A percentile compares a stretch with the other conserved stretches of the same genome.
Evolutionary conservation across 2,329 filamentous ascomycete species (phyloP).

Genomic region (Talaromyces islandicus): DNA sequence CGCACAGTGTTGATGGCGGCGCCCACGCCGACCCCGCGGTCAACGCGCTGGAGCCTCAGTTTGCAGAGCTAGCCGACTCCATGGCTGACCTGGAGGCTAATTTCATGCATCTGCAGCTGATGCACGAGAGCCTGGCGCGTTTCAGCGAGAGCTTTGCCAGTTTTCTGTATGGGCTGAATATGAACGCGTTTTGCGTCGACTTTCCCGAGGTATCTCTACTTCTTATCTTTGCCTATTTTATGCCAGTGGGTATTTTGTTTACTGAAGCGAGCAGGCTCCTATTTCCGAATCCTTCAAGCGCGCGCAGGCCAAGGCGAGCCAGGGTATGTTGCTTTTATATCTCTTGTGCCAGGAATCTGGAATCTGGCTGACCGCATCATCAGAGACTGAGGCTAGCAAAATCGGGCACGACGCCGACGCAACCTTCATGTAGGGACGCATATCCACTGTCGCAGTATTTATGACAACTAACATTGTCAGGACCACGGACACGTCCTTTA

Average conservation of each 20-base stretch:
- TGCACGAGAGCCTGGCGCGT: slow-evolving; percentile 88
- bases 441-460: background rate
- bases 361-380: slow-evolving; percentile 15
- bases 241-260: background rate
- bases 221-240: too few species aligned
- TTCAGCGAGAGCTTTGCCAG: slow-evolving; percentile 96
- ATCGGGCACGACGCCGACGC: slow-evolving; percentile 58
- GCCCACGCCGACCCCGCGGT: slow-evolving; percentile 56
- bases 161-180: slow-evolving; percentile 93
- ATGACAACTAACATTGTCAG: slow-evolving; percentile 35
- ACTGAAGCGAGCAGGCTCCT: slow-evolving; percentile 56
- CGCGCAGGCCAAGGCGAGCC: slow-evolving; percentile 52
- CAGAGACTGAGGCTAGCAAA: slow-evolving; percentile 25
- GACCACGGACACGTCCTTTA: slow-evolving; percentile 86
- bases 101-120: slow-evolving; percentile 92
- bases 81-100: slow-evolving; percentile 96
- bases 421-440: slow-evolving; percentile 69
- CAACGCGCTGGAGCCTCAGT: slow-evolving; percentile 78
- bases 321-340: slow-evolving; percentile 28
- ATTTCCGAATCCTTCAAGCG: slow-evolving; percentile 75
- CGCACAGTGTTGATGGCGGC: slow-evolving; percentile 41
- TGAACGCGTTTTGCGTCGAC: slow-evolving; percentile 98
- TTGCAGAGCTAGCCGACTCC: slow-evolving; percentile 86
- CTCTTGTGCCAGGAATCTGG: background rate
- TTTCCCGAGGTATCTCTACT: slow-evolving; percentile 71